Evolutionary conservation across 345 rosid genomes (phyloP).

Genomic region (Sonneratia alba): DNA sequence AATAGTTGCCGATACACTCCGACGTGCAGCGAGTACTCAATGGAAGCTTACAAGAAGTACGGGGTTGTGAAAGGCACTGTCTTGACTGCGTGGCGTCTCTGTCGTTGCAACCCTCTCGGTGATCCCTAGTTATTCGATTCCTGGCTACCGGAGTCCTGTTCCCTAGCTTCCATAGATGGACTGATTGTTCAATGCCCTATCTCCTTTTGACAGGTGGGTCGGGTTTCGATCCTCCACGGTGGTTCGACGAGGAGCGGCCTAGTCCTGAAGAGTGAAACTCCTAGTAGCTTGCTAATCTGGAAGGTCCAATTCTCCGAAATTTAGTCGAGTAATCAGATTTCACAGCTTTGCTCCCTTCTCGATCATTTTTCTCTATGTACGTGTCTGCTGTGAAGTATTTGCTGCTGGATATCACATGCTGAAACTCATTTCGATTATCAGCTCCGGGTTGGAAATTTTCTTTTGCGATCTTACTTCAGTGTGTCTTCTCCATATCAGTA

Average conservation of each 20-base stretch:
- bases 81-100: constrained; percentile 74
- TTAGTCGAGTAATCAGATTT: not conserved
- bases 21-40: constrained; percentile 85
- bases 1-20: constrained; percentile 80
- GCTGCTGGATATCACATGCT: not conserved
- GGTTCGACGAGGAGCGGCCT: constrained; percentile 62
- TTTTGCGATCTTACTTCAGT: too few species aligned
- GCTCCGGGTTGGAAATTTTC: too few species aligned
- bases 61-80: constrained; percentile 63
- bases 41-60: constrained; percentile 88
- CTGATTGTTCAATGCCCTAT: not conserved
- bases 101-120: constrained; percentile 96
- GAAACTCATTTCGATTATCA: too few species aligned
- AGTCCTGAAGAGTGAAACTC: constrained; percentile 23
- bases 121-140: constrained; percentile 6
- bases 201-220: constrained; percentile 43
- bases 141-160: too few species aligned
- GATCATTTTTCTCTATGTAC: not conserved
- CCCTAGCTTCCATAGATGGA: not conserved
- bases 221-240: constrained; percentile 85
- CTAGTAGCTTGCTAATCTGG: not conserved
- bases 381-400: not conserved
- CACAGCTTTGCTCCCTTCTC: not conserved
- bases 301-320: not conserved
- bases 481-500: too few species aligned